phyloP scores from a whole-genome alignment of 805 yeast genomes.

The Lipomyces orientalis region DNA sequence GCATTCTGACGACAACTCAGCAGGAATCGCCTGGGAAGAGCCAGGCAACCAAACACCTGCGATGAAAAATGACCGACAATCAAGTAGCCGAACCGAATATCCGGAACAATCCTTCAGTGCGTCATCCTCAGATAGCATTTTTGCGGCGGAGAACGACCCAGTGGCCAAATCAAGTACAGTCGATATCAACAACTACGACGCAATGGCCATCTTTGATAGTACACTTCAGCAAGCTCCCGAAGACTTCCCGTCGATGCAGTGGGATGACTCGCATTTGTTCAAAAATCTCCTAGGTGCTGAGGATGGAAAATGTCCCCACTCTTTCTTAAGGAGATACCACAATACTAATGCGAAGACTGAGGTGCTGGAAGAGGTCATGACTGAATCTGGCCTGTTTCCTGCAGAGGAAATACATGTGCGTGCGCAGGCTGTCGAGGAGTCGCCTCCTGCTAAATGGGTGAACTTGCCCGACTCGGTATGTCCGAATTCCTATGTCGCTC shows the following conservation, averaged over 20 bases:
- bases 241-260: neutral
- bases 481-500: neutral
- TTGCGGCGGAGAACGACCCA: neutral
- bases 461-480: neutral
- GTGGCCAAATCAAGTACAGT: neutral
- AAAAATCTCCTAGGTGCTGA: neutral
- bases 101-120: neutral
- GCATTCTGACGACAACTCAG: neutral
- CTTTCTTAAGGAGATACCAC: neutral
- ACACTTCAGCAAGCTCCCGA: neutral
- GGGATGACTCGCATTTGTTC: neutral
- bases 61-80: neutral
- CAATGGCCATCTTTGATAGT: neutral
- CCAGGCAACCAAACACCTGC: neutral
- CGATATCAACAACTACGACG: neutral
- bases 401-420: neutral
- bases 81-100: neutral
- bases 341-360: neutral
- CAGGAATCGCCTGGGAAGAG: neutral
- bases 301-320: neutral
- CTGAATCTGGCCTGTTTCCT: neutral
- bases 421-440: neutral
- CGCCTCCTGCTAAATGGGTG: neutral
- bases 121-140: neutral
- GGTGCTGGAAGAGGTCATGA: neutral